Percentiles rank a stretch among this genome's conserved stretches.
phyloP scores from a whole-genome alignment of 2,329 filamentous ascomycete species.

The Paecilomyces sp. region DNA sequence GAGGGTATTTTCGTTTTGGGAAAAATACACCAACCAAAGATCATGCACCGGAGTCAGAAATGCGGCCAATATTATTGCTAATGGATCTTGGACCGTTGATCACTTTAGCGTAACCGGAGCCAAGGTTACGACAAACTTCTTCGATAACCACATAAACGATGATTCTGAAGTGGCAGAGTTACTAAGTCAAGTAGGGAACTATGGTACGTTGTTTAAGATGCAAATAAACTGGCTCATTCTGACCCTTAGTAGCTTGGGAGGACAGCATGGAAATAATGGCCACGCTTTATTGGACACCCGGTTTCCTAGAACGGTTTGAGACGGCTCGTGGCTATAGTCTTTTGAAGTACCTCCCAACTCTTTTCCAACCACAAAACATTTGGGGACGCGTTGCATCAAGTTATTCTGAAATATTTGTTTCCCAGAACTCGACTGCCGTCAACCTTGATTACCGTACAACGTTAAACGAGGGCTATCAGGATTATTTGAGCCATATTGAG shows the following conservation, averaged over 20 bases:
- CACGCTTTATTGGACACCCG: neutral
- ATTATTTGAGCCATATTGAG: neutral
- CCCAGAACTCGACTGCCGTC: neutral
- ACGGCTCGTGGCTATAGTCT: neutral
- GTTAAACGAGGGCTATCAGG: neutral
- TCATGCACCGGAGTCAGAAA: neutral
- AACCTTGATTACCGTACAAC: neutral
- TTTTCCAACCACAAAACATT: neutral
- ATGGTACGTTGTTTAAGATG: constrained; percentile 5
- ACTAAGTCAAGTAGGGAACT: constrained; percentile 24
- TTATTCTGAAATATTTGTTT: neutral
- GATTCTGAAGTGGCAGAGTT: constrained; percentile 19
- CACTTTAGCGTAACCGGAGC: constrained; percentile 31
- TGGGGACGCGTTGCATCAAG: neutral
- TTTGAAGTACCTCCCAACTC: neutral
- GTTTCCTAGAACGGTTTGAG: neutral
- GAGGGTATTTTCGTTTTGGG: constrained; percentile 19
- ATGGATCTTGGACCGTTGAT: constrained; percentile 26
- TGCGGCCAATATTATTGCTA: constrained; percentile 16
- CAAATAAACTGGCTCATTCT: neutral
- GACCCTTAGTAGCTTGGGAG: neutral
- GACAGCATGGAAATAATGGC: neutral
- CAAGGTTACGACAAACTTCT: constrained; percentile 23
- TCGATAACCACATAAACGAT: constrained; percentile 24
- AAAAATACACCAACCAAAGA: constrained; percentile 17